phyloP scores from a whole-genome alignment of 2,329 filamentous ascomycete genomes.

The Aspergillus latus region DNA sequence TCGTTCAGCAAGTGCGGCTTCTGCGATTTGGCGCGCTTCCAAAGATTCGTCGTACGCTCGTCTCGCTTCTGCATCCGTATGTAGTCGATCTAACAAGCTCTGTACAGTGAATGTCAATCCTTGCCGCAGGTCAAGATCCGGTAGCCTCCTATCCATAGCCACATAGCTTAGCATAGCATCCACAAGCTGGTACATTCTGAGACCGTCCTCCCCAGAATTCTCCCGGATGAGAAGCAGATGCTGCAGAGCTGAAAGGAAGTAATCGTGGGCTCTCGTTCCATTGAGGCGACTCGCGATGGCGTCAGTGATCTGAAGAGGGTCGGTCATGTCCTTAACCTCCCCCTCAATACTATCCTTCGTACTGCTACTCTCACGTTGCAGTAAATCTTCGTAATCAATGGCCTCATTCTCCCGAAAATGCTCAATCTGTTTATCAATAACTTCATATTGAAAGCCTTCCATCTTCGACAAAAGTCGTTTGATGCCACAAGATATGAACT shows the following conservation, averaged over 20 bases:
- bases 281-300: slow-evolving; percentile 83
- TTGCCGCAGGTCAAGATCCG: slow-evolving; percentile 97
- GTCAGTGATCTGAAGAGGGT: slow-evolving; percentile 90
- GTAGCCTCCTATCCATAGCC: slow-evolving; percentile 92
- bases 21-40: slow-evolving; percentile 87
- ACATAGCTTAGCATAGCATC: slow-evolving; percentile 99
- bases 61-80: slow-evolving; percentile 92
- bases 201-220: slow-evolving; percentile 84
- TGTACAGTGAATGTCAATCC: slow-evolving; percentile 97
- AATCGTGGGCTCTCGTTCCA: slow-evolving; percentile 85
- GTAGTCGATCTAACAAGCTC: slow-evolving; percentile 88
- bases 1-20: slow-evolving; percentile 91
- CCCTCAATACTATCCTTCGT: slow-evolving; percentile 84
- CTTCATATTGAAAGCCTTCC: slow-evolving; percentile 97
- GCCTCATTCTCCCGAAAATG: slow-evolving; percentile 90
- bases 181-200: slow-evolving; percentile 95
- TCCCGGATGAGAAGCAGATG: slow-evolving; percentile 91
- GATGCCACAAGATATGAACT: slow-evolving; percentile 94
- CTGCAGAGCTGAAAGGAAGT: slow-evolving; percentile 93
- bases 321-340: slow-evolving; percentile 86
- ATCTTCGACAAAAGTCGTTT: slow-evolving; percentile 93
- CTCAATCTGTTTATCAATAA: slow-evolving; percentile 97
- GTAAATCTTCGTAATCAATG: slow-evolving; percentile 96
- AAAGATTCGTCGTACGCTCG: slow-evolving; percentile 89
- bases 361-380: slow-evolving; percentile 86